phyloP scores from a whole-genome alignment of 225 moss, liverwort and hornwort species.

The Pleurozium schreberi region DNA sequence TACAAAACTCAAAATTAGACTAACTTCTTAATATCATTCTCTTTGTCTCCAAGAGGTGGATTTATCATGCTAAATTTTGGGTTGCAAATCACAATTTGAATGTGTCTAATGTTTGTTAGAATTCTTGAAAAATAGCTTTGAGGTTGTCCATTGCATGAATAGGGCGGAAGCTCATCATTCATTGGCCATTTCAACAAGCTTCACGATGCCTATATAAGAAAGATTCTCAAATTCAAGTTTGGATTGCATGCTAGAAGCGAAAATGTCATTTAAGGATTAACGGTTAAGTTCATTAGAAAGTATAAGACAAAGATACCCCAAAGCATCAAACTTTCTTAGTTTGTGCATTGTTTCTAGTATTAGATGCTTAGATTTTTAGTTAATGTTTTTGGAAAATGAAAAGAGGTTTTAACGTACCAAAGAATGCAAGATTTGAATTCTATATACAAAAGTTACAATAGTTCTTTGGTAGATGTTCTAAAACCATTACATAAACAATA shows the following conservation, averaged over 20 bases:
- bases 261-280: neutral
- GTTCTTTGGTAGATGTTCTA: neutral
- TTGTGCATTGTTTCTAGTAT: accelerated
- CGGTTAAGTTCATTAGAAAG: neutral
- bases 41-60: neutral
- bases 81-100: neutral
- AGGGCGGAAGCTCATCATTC: neutral
- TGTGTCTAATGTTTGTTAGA: no score
- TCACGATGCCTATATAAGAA: neutral
- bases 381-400: neutral
- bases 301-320: no score
- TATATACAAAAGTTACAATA: accelerated
- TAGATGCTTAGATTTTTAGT: neutral
- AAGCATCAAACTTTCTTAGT: accelerated
- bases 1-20: neutral
- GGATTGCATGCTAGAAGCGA: accelerated
- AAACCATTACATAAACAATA: neutral
- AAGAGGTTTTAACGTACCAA: neutral
- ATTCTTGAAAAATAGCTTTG: neutral
- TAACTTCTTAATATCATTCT: neutral
- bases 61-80: neutral
- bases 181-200: neutral
- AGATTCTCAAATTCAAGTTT: neutral
- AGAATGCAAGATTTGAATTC: neutral
- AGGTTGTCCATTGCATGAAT: neutral